Evolutionary conservation across 192 early-diverging fungal species (phyloP), one percentile per base, ranked within the genome.

Genomic region (Coemansia erecta): DNA sequence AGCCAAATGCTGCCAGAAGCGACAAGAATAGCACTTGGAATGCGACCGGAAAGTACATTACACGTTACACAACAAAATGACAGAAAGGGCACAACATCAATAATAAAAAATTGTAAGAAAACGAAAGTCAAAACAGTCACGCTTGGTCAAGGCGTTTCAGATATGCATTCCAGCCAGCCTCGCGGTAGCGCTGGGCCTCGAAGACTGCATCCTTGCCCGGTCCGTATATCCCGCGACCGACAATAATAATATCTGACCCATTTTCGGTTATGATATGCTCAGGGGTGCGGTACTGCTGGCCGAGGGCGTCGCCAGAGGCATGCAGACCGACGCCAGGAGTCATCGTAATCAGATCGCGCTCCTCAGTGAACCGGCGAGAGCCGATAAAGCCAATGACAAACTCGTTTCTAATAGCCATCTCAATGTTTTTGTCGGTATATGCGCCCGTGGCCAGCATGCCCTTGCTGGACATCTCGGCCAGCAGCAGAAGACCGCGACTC

Each of bases 111-210:
- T 8, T 0, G 9, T 5, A 28, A 33, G 0, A 4, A 33, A 8
- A 2, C 3, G 21, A 59, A 15, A 48, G 15, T 56, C 17, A 35
- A 43, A 46, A 24, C 41, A 14, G 40, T 42, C n/a, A 45, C 23
- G 6, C 14, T 15, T 64, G 51, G 19, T 42, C 53, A 9, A 85
- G 51, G 33, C 85, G 68, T 26, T 77, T 85, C 67, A 91, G 71
- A 66, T 99, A 98, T 0, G 97, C 97, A 35, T 86, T 78, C 97
- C 97, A 99, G n/a, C 97, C 97, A 31, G 94, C 94, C 58, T 91
- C 84, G 53, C 86, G 85, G 71, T 97, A 99, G 58, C 85, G 81
- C 74, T 88, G 82, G 21, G 93, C 93, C 60, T 95, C 92, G 8
- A 53, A 57, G 17, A 76, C 78, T 1, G 86, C 58, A 68, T 93